These are phyloP conservation scores for Teratosphaeriaceae sp. DNA, from an alignment of 2,329 filamentous ascomycete species.

Conservation along the genomic window DNA sequence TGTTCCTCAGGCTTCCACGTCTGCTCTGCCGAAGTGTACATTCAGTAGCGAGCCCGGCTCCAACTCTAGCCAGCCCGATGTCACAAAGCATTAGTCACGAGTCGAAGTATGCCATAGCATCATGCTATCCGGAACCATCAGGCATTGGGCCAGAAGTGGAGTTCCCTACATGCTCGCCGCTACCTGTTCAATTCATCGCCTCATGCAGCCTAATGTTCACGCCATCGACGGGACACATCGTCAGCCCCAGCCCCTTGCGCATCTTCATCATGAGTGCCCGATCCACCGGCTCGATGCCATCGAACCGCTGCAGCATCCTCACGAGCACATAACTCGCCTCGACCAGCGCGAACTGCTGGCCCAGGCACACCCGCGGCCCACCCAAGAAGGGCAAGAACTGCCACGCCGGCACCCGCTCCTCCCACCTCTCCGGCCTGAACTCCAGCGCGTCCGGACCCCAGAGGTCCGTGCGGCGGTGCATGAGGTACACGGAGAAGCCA, in stretches of 20 bases:
- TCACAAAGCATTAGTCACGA: no score
- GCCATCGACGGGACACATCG: constrained; percentile 19
- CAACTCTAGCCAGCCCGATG: no score
- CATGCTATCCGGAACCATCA: no score
- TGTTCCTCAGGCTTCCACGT: no score
- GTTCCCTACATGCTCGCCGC: no score
- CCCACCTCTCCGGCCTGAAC: constrained; percentile 45
- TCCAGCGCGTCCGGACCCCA: constrained; percentile 44
- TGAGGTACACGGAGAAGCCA: constrained; percentile 39
- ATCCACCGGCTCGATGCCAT: constrained; percentile 17
- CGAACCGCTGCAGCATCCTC: constrained; percentile 36
- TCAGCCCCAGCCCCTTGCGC: constrained; percentile 17
- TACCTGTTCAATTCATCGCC: no score
- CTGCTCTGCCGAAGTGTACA: no score
- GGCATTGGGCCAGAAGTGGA: no score
- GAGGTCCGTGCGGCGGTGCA: constrained; percentile 45
- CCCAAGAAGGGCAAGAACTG: constrained; percentile 26
- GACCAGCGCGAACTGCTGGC: constrained; percentile 41
- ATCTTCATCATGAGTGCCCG: constrained; percentile 11
- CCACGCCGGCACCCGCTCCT: constrained; percentile 15
- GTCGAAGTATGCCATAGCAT: no score
- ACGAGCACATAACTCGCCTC: constrained; percentile 40
- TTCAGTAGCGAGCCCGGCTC: no score
- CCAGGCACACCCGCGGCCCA: constrained; percentile 34
- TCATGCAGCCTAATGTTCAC: constrained; percentile 19